Conservation (phyloP, 129 eudicot species). For the Centella asiatica region DNA sequence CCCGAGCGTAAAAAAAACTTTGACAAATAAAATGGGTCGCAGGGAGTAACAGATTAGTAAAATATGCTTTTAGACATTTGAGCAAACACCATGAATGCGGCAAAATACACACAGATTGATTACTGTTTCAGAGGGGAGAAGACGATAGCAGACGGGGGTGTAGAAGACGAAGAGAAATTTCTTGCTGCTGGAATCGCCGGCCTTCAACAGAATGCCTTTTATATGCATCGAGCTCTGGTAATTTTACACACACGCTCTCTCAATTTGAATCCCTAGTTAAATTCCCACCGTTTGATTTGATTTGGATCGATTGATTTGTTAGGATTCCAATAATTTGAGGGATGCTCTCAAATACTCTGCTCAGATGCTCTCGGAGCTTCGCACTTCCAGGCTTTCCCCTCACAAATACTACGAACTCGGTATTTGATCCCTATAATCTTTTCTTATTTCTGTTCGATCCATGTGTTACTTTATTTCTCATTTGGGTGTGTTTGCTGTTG, state of each 20-base stretch:
- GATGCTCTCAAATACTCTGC: slow-evolving; percentile 95
- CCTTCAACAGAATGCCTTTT: slow-evolving; percentile 91
- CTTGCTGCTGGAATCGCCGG: slow-evolving; percentile 96
- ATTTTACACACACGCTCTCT: not conserved
- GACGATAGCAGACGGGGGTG: slow-evolving; percentile 54
- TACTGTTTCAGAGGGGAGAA: no score
- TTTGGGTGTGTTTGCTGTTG: not conserved
- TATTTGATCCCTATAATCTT: no score
- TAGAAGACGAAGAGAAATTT: slow-evolving; percentile 94
- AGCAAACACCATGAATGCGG: no score
- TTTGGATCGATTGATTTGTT: slow-evolving; percentile 7
- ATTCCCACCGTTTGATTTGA: not conserved
- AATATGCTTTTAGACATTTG: no score
- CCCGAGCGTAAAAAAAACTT: no score
- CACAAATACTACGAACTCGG: slow-evolving; percentile 92
- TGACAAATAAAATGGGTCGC: no score
- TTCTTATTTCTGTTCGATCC: no score
- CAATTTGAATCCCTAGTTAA: slow-evolving; percentile 29
- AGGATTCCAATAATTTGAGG: slow-evolving; percentile 91
- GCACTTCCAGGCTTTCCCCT: slow-evolving; percentile 92
- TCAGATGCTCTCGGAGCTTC: slow-evolving; percentile 99
- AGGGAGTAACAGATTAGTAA: no score
- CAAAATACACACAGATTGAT: no score
- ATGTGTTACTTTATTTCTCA: not conserved
- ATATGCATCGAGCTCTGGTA: slow-evolving; percentile 99